Evolutionary conservation across 352 stramenopile genomes (phyloP).

Genomic region (Lagenidium sp.): DNA sequence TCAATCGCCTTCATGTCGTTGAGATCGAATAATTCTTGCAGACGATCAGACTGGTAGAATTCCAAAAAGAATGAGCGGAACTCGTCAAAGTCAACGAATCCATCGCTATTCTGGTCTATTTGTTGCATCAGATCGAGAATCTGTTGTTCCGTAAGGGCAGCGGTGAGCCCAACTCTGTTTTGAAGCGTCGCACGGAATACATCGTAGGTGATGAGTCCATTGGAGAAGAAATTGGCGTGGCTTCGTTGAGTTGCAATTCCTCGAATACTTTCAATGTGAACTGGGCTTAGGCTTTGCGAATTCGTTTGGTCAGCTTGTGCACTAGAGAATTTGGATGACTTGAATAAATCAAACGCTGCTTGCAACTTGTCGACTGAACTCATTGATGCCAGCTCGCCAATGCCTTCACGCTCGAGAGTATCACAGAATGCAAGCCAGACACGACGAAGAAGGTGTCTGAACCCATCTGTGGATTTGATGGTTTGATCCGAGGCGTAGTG

Average conservation of each 20-base stretch:
- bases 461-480: conserved; percentile 51
- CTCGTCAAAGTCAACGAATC: conserved; percentile 84
- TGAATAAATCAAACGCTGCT: conserved; percentile 66
- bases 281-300: conserved; percentile 12
- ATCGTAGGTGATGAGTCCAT: conserved; percentile 61
- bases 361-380: conserved; percentile 51
- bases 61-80: conserved; percentile 85
- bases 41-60: conserved; percentile 57
- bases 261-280: conserved; percentile 16
- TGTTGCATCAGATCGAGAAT: conserved; percentile 92
- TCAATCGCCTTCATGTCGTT: conserved; percentile 67
- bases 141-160: conserved; percentile 79
- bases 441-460: conserved; percentile 50
- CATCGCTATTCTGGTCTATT: conserved; percentile 87
- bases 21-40: conserved; percentile 70
- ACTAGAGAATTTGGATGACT: conserved; percentile 6
- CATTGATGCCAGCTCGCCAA: conserved; percentile 34
- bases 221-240: conserved; percentile 38
- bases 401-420: conserved; percentile 26
- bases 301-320: conserved; percentile 7
- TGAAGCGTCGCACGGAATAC: conserved; percentile 71
- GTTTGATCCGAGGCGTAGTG: conserved; percentile 64
- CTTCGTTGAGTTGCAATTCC: conserved; percentile 23
- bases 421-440: conserved; percentile 66
- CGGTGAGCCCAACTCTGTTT: conserved; percentile 35